Base-by-base conservation (phyloP, 1,284 basidiomycete genomes). In the Xerocomus amazonicus region DNA sequence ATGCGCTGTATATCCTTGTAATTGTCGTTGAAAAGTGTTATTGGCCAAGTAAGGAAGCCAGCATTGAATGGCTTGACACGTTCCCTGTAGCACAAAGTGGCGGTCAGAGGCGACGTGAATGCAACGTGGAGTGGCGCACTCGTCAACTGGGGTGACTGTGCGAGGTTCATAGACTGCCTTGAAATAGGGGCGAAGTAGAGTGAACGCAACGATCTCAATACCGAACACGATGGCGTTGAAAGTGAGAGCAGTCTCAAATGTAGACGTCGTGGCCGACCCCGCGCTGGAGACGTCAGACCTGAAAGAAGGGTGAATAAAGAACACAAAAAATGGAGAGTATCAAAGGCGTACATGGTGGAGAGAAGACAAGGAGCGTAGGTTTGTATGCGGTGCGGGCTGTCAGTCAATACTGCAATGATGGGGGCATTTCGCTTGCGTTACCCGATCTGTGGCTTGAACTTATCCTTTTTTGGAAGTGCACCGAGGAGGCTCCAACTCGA, bases 121-220 rank as follows among this genome's bases (percentile, higher is more conserved):
- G 26, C 12, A 47, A 47, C 46, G 32, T 48, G 47, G 17, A 49
- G 39, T 29, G 16, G 68, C 76, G 68, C 63, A 83, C 80, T 70
- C 56, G 65, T 76, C 59, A 53, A 69, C 63, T 38, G 61, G 70
- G 40, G 76, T 83, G 58, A 81, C 83, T 37, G 89, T 87, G 45
- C 90, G 74, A 0, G 92, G 92, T 62, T 93, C 89, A 63, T 94
- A 93, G 28, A 90, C 82, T 12, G 78, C 71, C 56, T 79, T 85
- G 72, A 90, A 90, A 57, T 79, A 79, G 0, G 81, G 83, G 33
- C 87, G 74, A 16, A 90, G 66, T 55, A 89, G 51, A 19, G 87
- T 86, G 69, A 92, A 95, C 5, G 77, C 76, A 6, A 67, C 70
- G 38, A 94, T 65, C 69, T 92, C 85, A 9, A 70, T 72, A 2